Evolutionary conservation across 345 rosid genomes (phyloP).

Genomic region (Lagerstroemia speciosa): DNA sequence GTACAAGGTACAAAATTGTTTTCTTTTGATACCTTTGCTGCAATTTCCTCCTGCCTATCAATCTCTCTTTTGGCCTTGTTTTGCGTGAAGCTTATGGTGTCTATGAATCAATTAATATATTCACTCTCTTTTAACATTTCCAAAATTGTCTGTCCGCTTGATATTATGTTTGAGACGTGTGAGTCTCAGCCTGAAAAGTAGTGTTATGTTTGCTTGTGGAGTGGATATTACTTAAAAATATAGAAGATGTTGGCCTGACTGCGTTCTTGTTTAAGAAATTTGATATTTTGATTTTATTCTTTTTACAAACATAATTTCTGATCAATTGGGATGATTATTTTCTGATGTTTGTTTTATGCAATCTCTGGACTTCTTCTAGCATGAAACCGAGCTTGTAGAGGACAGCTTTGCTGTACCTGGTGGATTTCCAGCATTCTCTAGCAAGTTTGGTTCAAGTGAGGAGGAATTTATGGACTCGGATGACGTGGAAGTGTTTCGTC

Average conservation of each 20-base stretch:
- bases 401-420: constrained; percentile 54
- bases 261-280: neutral
- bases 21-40: constrained; percentile 2
- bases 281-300: neutral
- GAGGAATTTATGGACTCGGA: constrained; percentile 87
- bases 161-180: neutral
- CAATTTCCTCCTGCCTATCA: neutral
- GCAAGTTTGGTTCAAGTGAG: constrained; percentile 77
- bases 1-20: constrained; percentile 50
- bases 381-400: constrained; percentile 80
- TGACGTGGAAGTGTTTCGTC: constrained; percentile 53
- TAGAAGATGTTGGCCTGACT: neutral
- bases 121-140: neutral
- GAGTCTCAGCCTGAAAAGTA: neutral
- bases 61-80: neutral
- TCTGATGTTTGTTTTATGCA: neutral
- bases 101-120: neutral
- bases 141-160: neutral
- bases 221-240: neutral
- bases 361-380: constrained; percentile 30
- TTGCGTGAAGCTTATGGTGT: neutral
- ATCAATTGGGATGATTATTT: neutral
- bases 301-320: neutral
- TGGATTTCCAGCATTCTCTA: constrained; percentile 50
- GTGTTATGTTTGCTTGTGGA: neutral